These are phyloP conservation scores for Neonectria ditissima DNA, from an alignment of 2,329 filamentous ascomycete genomes.

Conservation along the genomic window DNA sequence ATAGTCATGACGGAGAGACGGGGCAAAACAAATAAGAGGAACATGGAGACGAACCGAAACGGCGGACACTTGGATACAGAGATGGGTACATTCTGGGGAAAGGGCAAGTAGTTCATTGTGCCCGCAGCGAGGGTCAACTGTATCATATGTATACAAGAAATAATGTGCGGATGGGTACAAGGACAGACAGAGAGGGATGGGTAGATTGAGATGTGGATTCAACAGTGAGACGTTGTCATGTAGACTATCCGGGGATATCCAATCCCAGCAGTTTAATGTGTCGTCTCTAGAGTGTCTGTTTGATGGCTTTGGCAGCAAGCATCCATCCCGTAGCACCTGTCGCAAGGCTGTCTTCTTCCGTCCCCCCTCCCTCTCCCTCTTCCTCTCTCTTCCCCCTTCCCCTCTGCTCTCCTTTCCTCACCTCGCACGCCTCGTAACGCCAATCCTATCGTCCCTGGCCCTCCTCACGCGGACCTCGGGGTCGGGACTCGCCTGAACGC, in stretches of 20 bases:
- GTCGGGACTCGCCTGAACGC: conserved; percentile 45
- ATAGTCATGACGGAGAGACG: conserved; percentile 1
- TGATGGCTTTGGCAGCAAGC: not conserved
- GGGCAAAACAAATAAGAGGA: conserved; percentile 3
- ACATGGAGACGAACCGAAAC: conserved; percentile 6
- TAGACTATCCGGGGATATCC: not conserved
- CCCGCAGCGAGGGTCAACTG: not conserved
- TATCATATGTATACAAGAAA: not conserved
- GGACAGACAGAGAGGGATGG: not conserved
- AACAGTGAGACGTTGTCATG: not conserved
- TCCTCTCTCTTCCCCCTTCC: not conserved
- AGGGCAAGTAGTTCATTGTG: not conserved
- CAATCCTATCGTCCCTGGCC: conserved; percentile 55
- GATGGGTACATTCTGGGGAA: conserved; percentile 7
- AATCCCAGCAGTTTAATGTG: not conserved
- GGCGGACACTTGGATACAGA: conserved; percentile 3
- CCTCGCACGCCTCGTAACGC: conserved; percentile 44
- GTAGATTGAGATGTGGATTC: conserved; percentile 4
- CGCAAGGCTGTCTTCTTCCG: not conserved
- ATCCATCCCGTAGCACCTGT: not conserved
- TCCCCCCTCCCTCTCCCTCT: not conserved
- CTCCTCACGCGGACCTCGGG: conserved; percentile 43
- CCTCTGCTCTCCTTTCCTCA: not conserved
- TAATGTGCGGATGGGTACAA: conserved; percentile 1
- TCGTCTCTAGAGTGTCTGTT: not conserved